A percentile compares a stretch with the other conserved stretches of the same genome.
These are phyloP conservation scores for Raphanus hybrid DNA, from an alignment of 441 rosid genomes.

Conservation along the genomic window DNA sequence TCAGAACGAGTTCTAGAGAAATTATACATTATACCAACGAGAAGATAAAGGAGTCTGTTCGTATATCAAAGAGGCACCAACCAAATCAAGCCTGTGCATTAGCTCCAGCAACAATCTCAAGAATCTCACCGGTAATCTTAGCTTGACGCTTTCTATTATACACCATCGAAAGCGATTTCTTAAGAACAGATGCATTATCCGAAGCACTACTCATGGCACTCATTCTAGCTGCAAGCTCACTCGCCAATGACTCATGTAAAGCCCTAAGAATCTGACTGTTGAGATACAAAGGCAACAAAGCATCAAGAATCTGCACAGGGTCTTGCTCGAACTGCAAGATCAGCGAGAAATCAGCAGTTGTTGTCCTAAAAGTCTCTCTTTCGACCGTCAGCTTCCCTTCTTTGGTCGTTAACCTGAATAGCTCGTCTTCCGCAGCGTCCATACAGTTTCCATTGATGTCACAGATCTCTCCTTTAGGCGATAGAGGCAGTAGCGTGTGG, in stretches of 20 bases:
- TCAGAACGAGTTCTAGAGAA: slow-evolving; percentile 31
- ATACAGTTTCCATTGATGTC: slow-evolving; percentile 84
- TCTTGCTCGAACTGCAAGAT: slow-evolving; percentile 95
- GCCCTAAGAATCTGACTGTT: slow-evolving; percentile 96
- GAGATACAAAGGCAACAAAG: slow-evolving; percentile 82
- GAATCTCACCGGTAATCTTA: slow-evolving; percentile 91
- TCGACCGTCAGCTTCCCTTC: slow-evolving; percentile 88
- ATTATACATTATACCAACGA: slow-evolving; percentile 31
- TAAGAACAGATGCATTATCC: slow-evolving; percentile 82
- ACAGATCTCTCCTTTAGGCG: slow-evolving; percentile 87
- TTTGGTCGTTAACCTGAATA: slow-evolving; percentile 84
- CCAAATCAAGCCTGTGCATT: slow-evolving; percentile 54
- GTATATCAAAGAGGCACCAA: slow-evolving; percentile 15
- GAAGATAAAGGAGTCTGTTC: not conserved
- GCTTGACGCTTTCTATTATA: slow-evolving; percentile 94
- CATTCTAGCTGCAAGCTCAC: slow-evolving; percentile 95
- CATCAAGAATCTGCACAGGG: slow-evolving; percentile 97
- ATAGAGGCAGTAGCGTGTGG: slow-evolving; percentile 85
- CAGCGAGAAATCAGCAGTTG: slow-evolving; percentile 59
- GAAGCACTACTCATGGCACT: slow-evolving; percentile 94
- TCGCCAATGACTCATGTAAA: slow-evolving; percentile 90
- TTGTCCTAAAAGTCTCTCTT: slow-evolving; percentile 67
- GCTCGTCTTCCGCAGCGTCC: slow-evolving; percentile 92
- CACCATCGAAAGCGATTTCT: slow-evolving; percentile 60
- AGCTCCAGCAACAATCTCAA: slow-evolving; percentile 97